phyloP scores from a whole-genome alignment of 2,329 filamentous ascomycete genomes.

The Fusarium sp. region DNA sequence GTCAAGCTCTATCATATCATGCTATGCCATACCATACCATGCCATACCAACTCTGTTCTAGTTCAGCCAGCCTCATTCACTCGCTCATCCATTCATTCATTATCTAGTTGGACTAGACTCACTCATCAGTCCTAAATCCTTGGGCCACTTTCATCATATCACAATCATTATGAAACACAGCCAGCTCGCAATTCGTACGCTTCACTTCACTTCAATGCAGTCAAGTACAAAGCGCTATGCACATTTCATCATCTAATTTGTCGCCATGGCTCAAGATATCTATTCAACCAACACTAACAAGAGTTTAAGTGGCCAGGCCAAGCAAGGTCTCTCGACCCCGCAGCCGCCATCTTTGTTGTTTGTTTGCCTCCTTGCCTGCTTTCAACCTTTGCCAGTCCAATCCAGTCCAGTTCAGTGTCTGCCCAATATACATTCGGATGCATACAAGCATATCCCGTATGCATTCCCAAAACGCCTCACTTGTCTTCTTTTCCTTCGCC shows the following conservation, averaged over 20 bases:
- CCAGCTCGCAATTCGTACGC: constrained; percentile 5
- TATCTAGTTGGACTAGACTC: neutral
- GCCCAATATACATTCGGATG: constrained; percentile 12
- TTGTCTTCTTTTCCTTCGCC: constrained; percentile 36
- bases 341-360: constrained; percentile 31
- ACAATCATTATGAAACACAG: constrained; percentile 1
- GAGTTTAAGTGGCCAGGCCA: constrained; percentile 17
- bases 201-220: neutral
- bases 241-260: constrained; percentile 31
- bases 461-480: constrained; percentile 39
- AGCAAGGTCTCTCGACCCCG: constrained; percentile 17
- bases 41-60: constrained; percentile 3
- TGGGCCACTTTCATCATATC: constrained; percentile 14
- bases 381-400: constrained; percentile 11
- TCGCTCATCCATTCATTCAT: neutral
- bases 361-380: constrained; percentile 22
- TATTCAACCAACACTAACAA: constrained; percentile 24
- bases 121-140: constrained; percentile 2
- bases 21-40: neutral
- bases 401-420: constrained; percentile 3
- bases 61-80: constrained; percentile 20
- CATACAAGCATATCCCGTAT: constrained; percentile 26
- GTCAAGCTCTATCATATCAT: neutral
- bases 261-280: constrained; percentile 37
- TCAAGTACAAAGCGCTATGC: neutral